Evolutionary conservation across 495 filamentous ascomycete species (phyloP), one percentile per base, ranked within the genome.

Genomic region (Mytilinidion resinicola): DNA sequence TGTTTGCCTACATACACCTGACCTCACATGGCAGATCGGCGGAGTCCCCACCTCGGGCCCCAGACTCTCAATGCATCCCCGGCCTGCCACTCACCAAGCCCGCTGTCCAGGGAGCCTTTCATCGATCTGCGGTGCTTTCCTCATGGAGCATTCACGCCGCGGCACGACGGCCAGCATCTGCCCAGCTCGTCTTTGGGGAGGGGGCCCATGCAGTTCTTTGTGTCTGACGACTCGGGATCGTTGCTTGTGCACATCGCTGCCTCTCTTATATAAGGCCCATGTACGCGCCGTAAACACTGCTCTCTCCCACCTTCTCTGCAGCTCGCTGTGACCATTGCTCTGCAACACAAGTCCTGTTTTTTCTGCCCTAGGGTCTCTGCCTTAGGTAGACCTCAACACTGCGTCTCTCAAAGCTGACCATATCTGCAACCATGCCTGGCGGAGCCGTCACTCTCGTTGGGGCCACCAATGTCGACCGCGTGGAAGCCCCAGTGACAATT

Each of bases 401-500:
- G n/a, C 3, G 7, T 25, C 25, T 7, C 14, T 25, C 19, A 2
- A 14, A 49, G 33, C 14, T 49, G 19, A 19, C 7, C 9, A 19
- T 8, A 42, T 8, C 9, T 9, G 25, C 34, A 37, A 53, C 9
- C 33, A 53, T 67, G 64, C 57, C 64, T 35, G 61, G 57, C 55
- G 50, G 51, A 25, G 46, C 54, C 8, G 57, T 37, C 12, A 49
- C 17, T 21, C 46, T 49, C 46, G 64, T 56, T 1, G 64, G 65
- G 14, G 51, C 51, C 34, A 53, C 51, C 51, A 64, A 69, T 54
- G 63, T 66, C 46, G 50, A 58, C 33, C 52, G 62, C 58, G 60
- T 71, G 39, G 69, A 71, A 57, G 69, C 69, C 4, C 69, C 69
- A 11, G 65, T 70, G 25, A 71, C 69, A 15, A 54, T 51, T 36